These are phyloP conservation scores for Hyaloscypha bicolor DNA, from an alignment of 495 filamentous ascomycete genomes.

Conservation along the genomic window DNA sequence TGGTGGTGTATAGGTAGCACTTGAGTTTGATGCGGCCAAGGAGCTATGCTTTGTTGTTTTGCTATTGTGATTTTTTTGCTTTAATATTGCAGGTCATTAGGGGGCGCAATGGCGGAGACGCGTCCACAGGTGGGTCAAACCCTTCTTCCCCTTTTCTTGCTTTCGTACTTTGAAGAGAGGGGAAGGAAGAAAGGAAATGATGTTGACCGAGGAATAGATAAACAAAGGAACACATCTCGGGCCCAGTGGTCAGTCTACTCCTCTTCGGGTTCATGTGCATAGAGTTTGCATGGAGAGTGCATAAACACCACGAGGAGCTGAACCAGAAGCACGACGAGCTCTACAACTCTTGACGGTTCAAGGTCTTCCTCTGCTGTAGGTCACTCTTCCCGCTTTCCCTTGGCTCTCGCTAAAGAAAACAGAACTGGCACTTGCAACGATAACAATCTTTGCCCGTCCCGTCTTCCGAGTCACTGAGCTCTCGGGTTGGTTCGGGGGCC, in stretches of 20 bases:
- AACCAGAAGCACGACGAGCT: not conserved
- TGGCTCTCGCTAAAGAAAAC: not conserved
- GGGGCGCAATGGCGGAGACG: not conserved
- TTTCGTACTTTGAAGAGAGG: not conserved
- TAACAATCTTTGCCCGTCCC: conserved; percentile 38
- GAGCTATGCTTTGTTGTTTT: not conserved
- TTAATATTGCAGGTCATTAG: conserved; percentile 46
- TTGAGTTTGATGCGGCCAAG: too few species aligned
- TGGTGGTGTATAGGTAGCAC: too few species aligned
- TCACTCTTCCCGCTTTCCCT: not conserved
- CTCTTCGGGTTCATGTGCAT: not conserved
- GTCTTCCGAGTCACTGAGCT: conserved; percentile 39
- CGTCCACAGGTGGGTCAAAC: not conserved
- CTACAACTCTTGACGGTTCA: not conserved
- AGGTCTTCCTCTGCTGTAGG: too few species aligned
- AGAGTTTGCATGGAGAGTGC: not conserved
- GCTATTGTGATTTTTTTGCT: not conserved
- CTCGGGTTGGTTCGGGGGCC: conserved; percentile 33
- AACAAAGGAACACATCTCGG: too few species aligned
- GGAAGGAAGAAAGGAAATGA: not conserved
- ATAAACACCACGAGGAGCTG: not conserved
- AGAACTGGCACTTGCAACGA: conserved; percentile 20
- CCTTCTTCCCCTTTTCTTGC: conserved; percentile 35
- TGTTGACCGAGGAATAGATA: too few species aligned
- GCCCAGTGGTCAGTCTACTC: too few species aligned